Percentiles rank a stretch among this genome's conserved stretches.
phyloP scores from a whole-genome alignment of 2,329 filamentous ascomycete genomes.

The Mycosphaerella sp. region DNA sequence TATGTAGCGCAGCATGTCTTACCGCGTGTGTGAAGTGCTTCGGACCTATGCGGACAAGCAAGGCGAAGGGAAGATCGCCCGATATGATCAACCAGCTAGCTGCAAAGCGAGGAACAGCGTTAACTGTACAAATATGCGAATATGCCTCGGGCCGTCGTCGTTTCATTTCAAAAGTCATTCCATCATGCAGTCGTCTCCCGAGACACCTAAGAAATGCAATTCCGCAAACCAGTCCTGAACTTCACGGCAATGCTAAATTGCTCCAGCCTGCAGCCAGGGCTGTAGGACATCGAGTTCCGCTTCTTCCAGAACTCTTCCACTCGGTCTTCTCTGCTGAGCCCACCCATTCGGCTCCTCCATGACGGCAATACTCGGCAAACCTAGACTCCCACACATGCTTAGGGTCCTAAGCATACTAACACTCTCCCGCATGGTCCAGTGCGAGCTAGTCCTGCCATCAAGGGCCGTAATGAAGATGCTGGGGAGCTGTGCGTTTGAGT shows the following conservation, averaged over 20 bases:
- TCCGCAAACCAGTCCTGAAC: background rate
- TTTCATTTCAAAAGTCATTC: background rate
- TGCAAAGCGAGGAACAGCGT: too few relatives aligned
- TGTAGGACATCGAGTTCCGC: conserved; percentile 20
- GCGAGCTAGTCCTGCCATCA: conserved; percentile 6
- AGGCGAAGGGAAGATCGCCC: too few relatives aligned
- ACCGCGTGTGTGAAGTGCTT: too few relatives aligned
- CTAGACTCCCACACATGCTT: conserved; percentile 27
- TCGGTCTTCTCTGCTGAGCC: conserved; percentile 17
- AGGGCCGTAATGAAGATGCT: conserved; percentile 5
- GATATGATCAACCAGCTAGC: too few relatives aligned
- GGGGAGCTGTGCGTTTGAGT: conserved; percentile 2
- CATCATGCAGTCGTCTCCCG: background rate
- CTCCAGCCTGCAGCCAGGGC: conserved; percentile 16
- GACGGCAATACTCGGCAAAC: conserved; percentile 25
- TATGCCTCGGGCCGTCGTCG: background rate
- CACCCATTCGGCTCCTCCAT: conserved; percentile 15
- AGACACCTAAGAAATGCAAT: background rate
- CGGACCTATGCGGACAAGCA: too few relatives aligned
- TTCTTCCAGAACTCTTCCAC: conserved; percentile 18
- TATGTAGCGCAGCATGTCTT: too few relatives aligned
- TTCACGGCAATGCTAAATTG: background rate
- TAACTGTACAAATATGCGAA: background rate
- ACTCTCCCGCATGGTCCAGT: conserved; percentile 26
- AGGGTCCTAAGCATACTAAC: conserved; percentile 30